Evolutionary conservation across 2,329 filamentous ascomycete genomes (phyloP).

Genomic region (Paradendryphiella salina): DNA sequence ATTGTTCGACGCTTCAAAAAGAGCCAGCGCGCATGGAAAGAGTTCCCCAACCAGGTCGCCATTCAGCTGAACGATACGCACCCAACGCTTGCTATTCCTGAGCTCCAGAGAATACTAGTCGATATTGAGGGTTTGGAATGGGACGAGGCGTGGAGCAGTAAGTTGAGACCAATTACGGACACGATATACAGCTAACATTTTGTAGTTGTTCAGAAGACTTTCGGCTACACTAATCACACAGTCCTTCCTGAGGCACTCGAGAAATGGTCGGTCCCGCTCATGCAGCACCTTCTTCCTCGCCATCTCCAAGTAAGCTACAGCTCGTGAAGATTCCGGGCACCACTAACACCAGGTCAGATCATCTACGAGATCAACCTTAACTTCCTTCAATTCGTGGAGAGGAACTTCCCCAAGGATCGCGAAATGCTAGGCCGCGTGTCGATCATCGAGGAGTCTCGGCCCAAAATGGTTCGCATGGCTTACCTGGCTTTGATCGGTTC

Average conservation of each 20-base stretch:
- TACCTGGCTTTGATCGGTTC: slow-evolving; percentile 93
- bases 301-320: slow-evolving; percentile 67
- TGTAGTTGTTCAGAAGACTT: slow-evolving; percentile 60
- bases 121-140: slow-evolving; percentile 90
- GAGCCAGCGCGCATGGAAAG: slow-evolving; percentile 83
- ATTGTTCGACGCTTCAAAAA: slow-evolving; percentile 99
- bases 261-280: slow-evolving; percentile 93
- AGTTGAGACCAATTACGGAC: too few species aligned
- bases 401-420: slow-evolving; percentile 83
- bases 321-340: not conserved
- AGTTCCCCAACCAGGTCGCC: slow-evolving; percentile 92
- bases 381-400: slow-evolving; percentile 90
- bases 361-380: slow-evolving; percentile 97
- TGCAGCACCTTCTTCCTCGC: slow-evolving; percentile 90
- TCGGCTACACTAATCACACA: slow-evolving; percentile 98
- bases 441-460: slow-evolving; percentile 94
- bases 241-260: slow-evolving; percentile 95
- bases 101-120: slow-evolving; percentile 88
- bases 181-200: slow-evolving; percentile 15
- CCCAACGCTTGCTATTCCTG: slow-evolving; percentile 92
- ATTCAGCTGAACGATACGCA: slow-evolving; percentile 99
- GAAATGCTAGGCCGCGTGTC: slow-evolving; percentile 87
- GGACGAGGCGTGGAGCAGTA: slow-evolving; percentile 85
- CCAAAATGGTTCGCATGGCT: slow-evolving; percentile 98
- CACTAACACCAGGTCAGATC: slow-evolving; percentile 55